These are phyloP conservation scores for Carex myosuroides DNA, from an alignment of 176 grass and related monocot species.

Conservation along the genomic window DNA sequence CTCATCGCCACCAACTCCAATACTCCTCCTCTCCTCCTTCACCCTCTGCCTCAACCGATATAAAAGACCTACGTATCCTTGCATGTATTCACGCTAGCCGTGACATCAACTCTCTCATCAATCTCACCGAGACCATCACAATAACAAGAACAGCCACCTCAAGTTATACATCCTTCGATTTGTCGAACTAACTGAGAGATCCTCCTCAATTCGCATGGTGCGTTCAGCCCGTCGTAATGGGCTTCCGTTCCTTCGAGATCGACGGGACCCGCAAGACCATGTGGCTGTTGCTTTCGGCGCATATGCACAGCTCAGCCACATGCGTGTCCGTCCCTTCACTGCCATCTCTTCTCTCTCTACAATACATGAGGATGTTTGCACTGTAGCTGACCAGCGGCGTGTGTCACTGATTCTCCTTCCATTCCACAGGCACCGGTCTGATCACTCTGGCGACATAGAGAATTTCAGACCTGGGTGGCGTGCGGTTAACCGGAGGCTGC, in stretches of 20 bases:
- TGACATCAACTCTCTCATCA: slow-evolving; percentile 62
- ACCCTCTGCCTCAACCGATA: slow-evolving; percentile 7
- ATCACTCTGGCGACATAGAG: slow-evolving; percentile 31
- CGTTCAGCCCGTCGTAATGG: slow-evolving; percentile 53
- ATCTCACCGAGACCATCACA: slow-evolving; percentile 65
- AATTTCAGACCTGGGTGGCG: slow-evolving; percentile 56
- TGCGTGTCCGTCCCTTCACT: slow-evolving; percentile 55
- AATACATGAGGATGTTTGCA: slow-evolving; percentile 74
- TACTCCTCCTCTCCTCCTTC: slow-evolving; percentile 39
- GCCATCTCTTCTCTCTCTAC: slow-evolving; percentile 68
- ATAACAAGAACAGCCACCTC: slow-evolving; percentile 37
- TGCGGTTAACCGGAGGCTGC: slow-evolving; percentile 52
- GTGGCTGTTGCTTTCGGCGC: slow-evolving; percentile 69
- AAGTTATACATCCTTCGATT: slow-evolving; percentile 85
- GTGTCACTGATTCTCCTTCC: slow-evolving; percentile 61
- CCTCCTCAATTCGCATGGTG: slow-evolving; percentile 78
- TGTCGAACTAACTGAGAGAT: slow-evolving; percentile 78
- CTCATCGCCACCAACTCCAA: slow-evolving; percentile 57
- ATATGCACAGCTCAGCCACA: slow-evolving; percentile 62
- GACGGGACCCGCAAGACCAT: slow-evolving; percentile 36
- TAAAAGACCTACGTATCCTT: slow-evolving; percentile 62
- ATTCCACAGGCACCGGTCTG: slow-evolving; percentile 49
- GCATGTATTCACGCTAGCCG: slow-evolving; percentile 55
- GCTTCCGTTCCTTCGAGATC: slow-evolving; percentile 34
- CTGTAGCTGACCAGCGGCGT: slow-evolving; percentile 68